Evolutionary conservation across 176 grass and related monocot species (phyloP).

Genomic region (Calamus simplicifolius): DNA sequence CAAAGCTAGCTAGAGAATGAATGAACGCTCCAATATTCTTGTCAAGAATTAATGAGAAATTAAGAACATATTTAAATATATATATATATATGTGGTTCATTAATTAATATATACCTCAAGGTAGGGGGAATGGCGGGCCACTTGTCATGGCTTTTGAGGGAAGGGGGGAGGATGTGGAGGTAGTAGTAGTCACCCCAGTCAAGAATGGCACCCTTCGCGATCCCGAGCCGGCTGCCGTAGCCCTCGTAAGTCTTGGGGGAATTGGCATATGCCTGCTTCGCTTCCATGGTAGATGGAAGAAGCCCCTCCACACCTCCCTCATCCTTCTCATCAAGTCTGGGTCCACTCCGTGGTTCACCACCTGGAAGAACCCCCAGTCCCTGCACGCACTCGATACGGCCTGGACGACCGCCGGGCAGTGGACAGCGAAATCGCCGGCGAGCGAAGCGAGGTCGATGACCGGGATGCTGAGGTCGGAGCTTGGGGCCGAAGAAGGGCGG

Average conservation of each 20-base stretch:
- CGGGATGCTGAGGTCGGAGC: background rate
- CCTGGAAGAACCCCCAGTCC: slow-evolving; percentile 29
- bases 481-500: background rate
- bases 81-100: no score
- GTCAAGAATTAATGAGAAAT: no score
- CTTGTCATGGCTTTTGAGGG: background rate
- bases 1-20: no score
- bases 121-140: slow-evolving; percentile 6
- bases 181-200: slow-evolving; percentile 28
- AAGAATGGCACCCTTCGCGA: slow-evolving; percentile 10
- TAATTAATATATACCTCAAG: slow-evolving; percentile 1
- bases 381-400: slow-evolving; percentile 10
- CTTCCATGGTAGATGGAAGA: slow-evolving; percentile 23
- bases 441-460: slow-evolving; percentile 4
- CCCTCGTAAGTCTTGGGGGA: slow-evolving; percentile 19
- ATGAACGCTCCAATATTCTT: no score
- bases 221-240: slow-evolving; percentile 25
- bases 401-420: background rate
- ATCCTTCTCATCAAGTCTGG: background rate
- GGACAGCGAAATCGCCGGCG: background rate
- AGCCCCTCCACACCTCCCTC: slow-evolving; percentile 8
- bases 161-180: slow-evolving; percentile 2
- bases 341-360: slow-evolving; percentile 24
- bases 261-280: slow-evolving; percentile 23
- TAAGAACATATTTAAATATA: no score